Percentiles rank a stretch among this genome's conserved stretches.
phyloP scores from a whole-genome alignment of 805 yeast species.

The Suhomyces prunicola region DNA sequence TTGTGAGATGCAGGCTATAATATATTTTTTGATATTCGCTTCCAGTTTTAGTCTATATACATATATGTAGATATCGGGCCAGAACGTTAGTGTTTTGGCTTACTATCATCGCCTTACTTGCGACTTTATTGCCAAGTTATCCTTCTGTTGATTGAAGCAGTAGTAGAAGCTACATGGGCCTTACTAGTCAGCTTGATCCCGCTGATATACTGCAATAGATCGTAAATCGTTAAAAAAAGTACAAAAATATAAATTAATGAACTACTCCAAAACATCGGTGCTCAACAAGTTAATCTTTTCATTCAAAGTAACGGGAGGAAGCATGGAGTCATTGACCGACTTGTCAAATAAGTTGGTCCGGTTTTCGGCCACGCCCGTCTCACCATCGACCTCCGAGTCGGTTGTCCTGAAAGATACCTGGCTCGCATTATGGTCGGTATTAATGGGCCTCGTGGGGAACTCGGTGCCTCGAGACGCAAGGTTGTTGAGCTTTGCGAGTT shows the following conservation, averaged over 20 bases:
- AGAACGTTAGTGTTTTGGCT: too few species aligned
- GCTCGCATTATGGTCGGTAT: constrained; percentile 5
- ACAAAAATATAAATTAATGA: neutral
- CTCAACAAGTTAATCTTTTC: constrained; percentile 44
- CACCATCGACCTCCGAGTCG: constrained; percentile 29
- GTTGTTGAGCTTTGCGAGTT: neutral
- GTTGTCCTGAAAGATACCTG: constrained; percentile 23
- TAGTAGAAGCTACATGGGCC: too few species aligned
- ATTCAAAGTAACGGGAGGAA: constrained; percentile 41
- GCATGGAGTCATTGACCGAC: constrained; percentile 3
- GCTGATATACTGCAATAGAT: neutral
- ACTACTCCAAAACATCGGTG: constrained; percentile 16
- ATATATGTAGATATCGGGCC: too few species aligned
- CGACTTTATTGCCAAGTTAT: too few species aligned
- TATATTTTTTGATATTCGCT: too few species aligned
- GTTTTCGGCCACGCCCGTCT: constrained; percentile 11
- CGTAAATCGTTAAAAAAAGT: neutral
- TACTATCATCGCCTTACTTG: too few species aligned
- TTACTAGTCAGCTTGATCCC: neutral
- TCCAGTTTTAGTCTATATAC: too few species aligned
- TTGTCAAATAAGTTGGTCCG: constrained; percentile 11
- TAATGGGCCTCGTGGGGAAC: neutral
- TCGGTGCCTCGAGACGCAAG: neutral
- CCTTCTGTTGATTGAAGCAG: too few species aligned
- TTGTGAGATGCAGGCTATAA: too few species aligned